A percentile compares a stretch with the other conserved stretches of the same genome.
These are phyloP conservation scores for Aspergillus campestris DNA, from an alignment of 495 filamentous ascomycete genomes.

Conservation along the genomic window DNA sequence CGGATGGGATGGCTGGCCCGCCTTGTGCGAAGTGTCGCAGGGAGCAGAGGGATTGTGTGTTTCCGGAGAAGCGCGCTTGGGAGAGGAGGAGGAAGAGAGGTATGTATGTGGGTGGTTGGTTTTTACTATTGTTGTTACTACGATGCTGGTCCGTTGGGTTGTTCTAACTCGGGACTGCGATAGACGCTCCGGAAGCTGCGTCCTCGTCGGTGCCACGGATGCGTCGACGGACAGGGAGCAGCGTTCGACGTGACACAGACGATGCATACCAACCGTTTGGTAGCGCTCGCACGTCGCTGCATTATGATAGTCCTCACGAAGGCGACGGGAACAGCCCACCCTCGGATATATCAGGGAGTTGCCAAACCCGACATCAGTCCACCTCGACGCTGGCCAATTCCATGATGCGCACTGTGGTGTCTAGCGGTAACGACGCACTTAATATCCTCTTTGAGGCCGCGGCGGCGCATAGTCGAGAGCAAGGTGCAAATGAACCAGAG, in stretches of 20 bases:
- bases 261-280: neutral
- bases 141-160: too few relatives aligned
- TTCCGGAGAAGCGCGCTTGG: slow-evolving; percentile 66
- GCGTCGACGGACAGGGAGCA: slow-evolving; percentile 4
- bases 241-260: neutral
- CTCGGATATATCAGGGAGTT: neutral
- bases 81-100: slow-evolving; percentile 32
- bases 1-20: slow-evolving; percentile 69
- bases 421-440: slow-evolving; percentile 45
- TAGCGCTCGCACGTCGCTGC: too few relatives aligned
- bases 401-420: slow-evolving; percentile 42
- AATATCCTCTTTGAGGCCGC: slow-evolving; percentile 48
- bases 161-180: too few relatives aligned
- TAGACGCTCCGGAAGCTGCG: slow-evolving; percentile 7
- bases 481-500: slow-evolving; percentile 10
- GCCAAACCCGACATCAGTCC: slow-evolving; percentile 17
- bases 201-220: neutral
- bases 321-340: neutral
- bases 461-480: slow-evolving; percentile 28
- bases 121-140: neutral
- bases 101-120: slow-evolving; percentile 13
- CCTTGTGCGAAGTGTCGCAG: slow-evolving; percentile 88
- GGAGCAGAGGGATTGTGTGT: slow-evolving; percentile 86
- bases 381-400: slow-evolving; percentile 31
- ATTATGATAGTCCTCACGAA: slow-evolving; percentile 1